Percentiles rank a stretch among this genome's conserved stretches.
phyloP scores from a whole-genome alignment of 1,284 basidiomycete species.

The Ganoderma multipileum region DNA sequence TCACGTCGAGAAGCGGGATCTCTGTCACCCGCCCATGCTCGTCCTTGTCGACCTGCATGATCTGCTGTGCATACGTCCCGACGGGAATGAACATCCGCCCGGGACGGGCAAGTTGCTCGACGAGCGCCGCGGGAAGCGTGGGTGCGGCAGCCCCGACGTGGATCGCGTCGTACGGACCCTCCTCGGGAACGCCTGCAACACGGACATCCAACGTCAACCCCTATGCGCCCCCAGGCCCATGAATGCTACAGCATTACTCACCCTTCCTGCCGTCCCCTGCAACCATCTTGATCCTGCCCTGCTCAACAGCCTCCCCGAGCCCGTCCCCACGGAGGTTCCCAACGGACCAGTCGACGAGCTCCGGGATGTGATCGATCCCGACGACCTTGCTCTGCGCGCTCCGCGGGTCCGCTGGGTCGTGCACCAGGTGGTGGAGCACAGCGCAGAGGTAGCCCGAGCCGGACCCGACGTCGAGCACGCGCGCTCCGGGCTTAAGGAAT shows the following conservation, averaged over 20 bases:
- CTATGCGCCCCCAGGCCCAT: neutral
- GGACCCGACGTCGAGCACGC: conserved; percentile 83
- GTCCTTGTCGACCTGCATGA: conserved; percentile 82
- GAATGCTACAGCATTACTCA: conserved; percentile 30
- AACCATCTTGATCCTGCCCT: conserved; percentile 66
- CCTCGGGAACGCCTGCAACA: conserved; percentile 28
- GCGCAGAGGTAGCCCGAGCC: conserved; percentile 83
- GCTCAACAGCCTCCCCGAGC: conserved; percentile 57
- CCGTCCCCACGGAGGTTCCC: conserved; percentile 79
- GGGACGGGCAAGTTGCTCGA: conserved; percentile 84
- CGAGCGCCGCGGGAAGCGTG: conserved; percentile 70
- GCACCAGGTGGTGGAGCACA: conserved; percentile 79
- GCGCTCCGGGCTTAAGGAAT: conserved; percentile 71
- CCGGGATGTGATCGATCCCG: conserved; percentile 91
- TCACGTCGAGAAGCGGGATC: conserved; percentile 82
- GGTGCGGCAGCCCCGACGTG: conserved; percentile 96
- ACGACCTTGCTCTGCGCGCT: conserved; percentile 66
- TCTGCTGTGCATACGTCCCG: conserved; percentile 66
- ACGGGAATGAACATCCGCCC: conserved; percentile 97
- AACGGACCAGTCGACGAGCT: conserved; percentile 76
- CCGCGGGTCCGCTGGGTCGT: conserved; percentile 35
- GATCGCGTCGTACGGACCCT: conserved; percentile 87
- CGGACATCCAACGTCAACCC: neutral
- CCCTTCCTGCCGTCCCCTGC: conserved; percentile 87
- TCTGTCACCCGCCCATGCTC: conserved; percentile 70